A percentile compares a stretch with the other conserved stretches of the same genome.
These are phyloP conservation scores for Sophora flavescens DNA, from an alignment of 306 rosid genomes.

Conservation along the genomic window DNA sequence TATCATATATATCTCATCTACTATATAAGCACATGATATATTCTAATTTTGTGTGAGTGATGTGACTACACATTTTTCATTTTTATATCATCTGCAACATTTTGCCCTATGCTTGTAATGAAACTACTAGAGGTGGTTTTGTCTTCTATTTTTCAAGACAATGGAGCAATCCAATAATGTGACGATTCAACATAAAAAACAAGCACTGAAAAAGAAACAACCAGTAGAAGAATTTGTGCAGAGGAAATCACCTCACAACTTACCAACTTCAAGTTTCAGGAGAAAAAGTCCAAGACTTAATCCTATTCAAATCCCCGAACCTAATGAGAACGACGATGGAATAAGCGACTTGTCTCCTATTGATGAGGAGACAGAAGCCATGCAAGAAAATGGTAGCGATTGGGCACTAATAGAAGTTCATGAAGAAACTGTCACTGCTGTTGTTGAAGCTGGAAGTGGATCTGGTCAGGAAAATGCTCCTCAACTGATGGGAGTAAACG, in stretches of 20 bases:
- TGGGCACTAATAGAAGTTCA: conserved; percentile 30
- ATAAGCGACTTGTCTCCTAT: conserved; percentile 65
- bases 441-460: too few relatives aligned
- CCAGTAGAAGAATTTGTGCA: conserved; percentile 46
- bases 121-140: conserved; percentile 11
- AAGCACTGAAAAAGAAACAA: conserved; percentile 69
- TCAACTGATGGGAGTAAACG: too few relatives aligned
- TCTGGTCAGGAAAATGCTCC: too few relatives aligned
- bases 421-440: too few relatives aligned
- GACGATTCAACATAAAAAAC: conserved; percentile 65
- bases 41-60: too few relatives aligned
- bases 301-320: conserved; percentile 43
- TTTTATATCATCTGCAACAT: not conserved
- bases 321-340: conserved; percentile 62
- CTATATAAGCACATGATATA: too few relatives aligned
- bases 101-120: conserved; percentile 23
- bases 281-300: too few relatives aligned
- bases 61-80: too few relatives aligned
- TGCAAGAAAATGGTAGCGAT: conserved; percentile 58
- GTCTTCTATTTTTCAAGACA: conserved; percentile 41
- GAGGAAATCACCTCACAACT: conserved; percentile 59
- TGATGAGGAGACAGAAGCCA: conserved; percentile 64
- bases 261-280: too few relatives aligned
- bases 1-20: too few relatives aligned
- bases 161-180: conserved; percentile 71